Conservation (phyloP, 345 rosid species). For the Rhizophora apiculata region DNA sequence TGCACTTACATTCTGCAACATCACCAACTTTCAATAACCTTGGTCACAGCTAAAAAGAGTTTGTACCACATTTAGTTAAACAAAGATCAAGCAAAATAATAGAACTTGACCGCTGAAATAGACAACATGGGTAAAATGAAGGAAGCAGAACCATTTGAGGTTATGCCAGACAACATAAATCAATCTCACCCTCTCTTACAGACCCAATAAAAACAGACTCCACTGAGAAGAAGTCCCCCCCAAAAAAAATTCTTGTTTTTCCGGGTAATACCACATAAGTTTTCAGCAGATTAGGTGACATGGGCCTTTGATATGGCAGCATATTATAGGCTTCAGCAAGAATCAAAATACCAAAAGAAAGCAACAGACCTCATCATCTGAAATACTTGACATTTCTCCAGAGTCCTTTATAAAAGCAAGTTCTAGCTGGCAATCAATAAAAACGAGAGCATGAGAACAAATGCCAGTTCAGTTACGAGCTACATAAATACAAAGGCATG, state of each 20-base stretch:
- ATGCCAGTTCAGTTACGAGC: slow-evolving; percentile 1
- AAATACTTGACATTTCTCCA: slow-evolving; percentile 45
- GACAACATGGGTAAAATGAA: neutral
- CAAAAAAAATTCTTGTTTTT: neutral
- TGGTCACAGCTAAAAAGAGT: neutral
- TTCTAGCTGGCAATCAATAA: slow-evolving; percentile 60
- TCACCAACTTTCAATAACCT: slow-evolving; percentile 6
- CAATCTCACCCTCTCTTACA: neutral
- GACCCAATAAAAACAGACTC: neutral
- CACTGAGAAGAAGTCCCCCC: neutral
- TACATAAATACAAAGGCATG: slow-evolving; percentile 1
- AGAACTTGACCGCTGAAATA: neutral
- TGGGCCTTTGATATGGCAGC: neutral
- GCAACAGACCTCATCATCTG: slow-evolving; percentile 58
- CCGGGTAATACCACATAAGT: too few species aligned
- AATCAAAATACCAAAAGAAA: slow-evolving; percentile 4
- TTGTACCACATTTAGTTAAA: neutral
- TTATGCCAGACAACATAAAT: too few species aligned
- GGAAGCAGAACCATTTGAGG: neutral
- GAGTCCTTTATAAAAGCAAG: slow-evolving; percentile 56
- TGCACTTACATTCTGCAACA: slow-evolving; percentile 53
- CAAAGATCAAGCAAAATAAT: neutral
- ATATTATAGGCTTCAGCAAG: neutral
- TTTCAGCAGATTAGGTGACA: too few species aligned
- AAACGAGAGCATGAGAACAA: slow-evolving; percentile 9